Evolutionary conservation across 1,284 basidiomycete species (phyloP).

Genomic region (Malassezia restricta): DNA sequence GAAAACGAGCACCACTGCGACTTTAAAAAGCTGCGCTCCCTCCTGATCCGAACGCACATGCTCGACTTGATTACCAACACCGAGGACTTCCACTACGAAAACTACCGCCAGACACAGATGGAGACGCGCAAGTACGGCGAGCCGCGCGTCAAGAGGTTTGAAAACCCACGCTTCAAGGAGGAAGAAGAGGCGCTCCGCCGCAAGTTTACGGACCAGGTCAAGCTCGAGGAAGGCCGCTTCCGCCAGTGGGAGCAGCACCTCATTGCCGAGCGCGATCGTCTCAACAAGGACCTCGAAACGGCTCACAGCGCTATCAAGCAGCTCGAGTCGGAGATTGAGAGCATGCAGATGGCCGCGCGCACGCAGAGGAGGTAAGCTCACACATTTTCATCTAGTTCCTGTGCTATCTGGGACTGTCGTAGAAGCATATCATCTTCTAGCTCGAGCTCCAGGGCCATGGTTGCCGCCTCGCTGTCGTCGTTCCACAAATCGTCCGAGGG

Average conservation of each 20-base stretch:
- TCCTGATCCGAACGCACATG: slow-evolving; percentile 97
- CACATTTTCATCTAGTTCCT: slow-evolving; percentile 13
- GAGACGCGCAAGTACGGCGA: slow-evolving; percentile 99
- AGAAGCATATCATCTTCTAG: slow-evolving; percentile 14
- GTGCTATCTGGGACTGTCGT: slow-evolving; percentile 14
- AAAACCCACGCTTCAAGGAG: slow-evolving; percentile 99
- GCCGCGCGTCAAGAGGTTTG: slow-evolving; percentile 94
- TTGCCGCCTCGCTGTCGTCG: slow-evolving; percentile 15
- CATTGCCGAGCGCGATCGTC: slow-evolving; percentile 44
- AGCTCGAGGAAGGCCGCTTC: slow-evolving; percentile 92
- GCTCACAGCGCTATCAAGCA: slow-evolving; percentile 43
- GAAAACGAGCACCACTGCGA: slow-evolving; percentile 99
- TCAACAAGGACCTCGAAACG: slow-evolving; percentile 45
- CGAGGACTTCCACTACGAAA: slow-evolving; percentile 93
- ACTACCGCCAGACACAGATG: slow-evolving; percentile 97
- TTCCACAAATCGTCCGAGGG: background rate
- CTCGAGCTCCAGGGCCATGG: slow-evolving; percentile 23
- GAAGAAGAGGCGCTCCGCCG: slow-evolving; percentile 92
- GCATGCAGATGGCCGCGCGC: slow-evolving; percentile 9
- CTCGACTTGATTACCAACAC: slow-evolving; percentile 89
- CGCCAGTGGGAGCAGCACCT: slow-evolving; percentile 95
- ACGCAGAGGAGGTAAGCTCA: slow-evolving; percentile 9
- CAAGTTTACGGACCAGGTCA: slow-evolving; percentile 99
- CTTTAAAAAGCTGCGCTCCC: slow-evolving; percentile 90
- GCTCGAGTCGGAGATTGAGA: slow-evolving; percentile 33